Evolutionary conservation across 2,329 filamentous ascomycete genomes (phyloP).

Genomic region (Colletotrichum musae): DNA sequence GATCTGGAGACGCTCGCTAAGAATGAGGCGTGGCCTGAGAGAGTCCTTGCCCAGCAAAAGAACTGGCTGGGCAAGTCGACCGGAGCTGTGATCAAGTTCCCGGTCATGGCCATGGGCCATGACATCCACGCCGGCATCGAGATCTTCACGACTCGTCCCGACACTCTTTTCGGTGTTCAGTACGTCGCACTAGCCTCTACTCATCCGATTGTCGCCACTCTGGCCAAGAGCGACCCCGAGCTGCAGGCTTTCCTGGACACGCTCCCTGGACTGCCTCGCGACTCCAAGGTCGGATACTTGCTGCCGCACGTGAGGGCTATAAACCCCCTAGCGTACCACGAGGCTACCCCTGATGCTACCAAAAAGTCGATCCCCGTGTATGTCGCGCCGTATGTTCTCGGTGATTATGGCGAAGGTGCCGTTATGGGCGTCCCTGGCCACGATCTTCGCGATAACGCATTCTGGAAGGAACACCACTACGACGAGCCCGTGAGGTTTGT

Average conservation of each 20-base stretch:
- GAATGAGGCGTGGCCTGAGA: constrained; percentile 82
- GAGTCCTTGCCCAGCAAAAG: constrained; percentile 85
- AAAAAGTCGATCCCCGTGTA: constrained; percentile 79
- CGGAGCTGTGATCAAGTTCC: constrained; percentile 81
- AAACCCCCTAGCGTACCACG: constrained; percentile 75
- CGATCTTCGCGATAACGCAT: constrained; percentile 82
- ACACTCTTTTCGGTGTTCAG: constrained; percentile 90
- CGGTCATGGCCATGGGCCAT: constrained; percentile 63
- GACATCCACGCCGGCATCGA: constrained; percentile 67
- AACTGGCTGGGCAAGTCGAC: constrained; percentile 90
- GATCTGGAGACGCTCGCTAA: constrained; percentile 78
- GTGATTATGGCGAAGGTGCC: constrained; percentile 88
- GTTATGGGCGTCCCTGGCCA: constrained; percentile 95
- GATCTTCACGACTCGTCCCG: constrained; percentile 87
- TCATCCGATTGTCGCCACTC: constrained; percentile 76
- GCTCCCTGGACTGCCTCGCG: constrained; percentile 67
- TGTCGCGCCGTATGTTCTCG: constrained; percentile 87
- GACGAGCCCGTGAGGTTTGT: constrained; percentile 75
- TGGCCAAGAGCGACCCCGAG: constrained; percentile 72
- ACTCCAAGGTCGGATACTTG: constrained; percentile 77
- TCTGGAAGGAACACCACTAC: constrained; percentile 81
- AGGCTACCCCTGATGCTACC: constrained; percentile 63
- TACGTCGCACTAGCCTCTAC: constrained; percentile 84
- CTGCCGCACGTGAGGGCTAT: constrained; percentile 73
- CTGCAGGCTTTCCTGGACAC: constrained; percentile 79